These are phyloP conservation scores for Adiantum capillusveneris DNA, from an alignment of 75 land plant species.

Conservation along the genomic window DNA sequence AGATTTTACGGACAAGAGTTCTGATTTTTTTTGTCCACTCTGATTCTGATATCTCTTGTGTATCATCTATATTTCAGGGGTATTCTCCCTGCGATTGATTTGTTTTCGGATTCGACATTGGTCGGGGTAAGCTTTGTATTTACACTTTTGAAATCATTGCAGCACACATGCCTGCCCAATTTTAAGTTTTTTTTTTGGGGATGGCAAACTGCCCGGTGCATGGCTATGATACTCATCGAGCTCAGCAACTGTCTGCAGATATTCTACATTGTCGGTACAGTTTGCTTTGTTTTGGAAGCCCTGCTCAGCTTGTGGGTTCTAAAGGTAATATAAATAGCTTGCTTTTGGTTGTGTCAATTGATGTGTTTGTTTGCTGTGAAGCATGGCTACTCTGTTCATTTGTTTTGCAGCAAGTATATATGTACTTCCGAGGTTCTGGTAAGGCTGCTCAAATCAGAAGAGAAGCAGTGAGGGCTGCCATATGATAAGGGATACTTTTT, in stretches of 20 bases:
- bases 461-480: conserved; percentile 63
- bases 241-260: conserved; percentile 24
- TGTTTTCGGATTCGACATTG: conserved; percentile 33
- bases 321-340: conserved; percentile 23
- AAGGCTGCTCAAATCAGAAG: conserved; percentile 78
- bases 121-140: conserved; percentile 69
- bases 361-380: neutral
- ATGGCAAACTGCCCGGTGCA: neutral
- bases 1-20: no score
- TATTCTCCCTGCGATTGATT: conserved; percentile 46
- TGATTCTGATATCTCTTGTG: no score
- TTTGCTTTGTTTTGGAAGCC: conserved; percentile 34
- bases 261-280: conserved; percentile 50
- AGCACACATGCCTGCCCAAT: neutral
- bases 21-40: no score
- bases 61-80: conserved; percentile 35
- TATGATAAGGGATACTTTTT: conserved; percentile 4
- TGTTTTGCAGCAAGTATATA: conserved; percentile 73
- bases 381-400: neutral
- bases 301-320: conserved; percentile 53
- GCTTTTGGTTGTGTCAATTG: neutral
- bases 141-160: no score
- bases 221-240: neutral
- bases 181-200: conserved; percentile 1
- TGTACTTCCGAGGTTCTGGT: conserved; percentile 83